Conservation (phyloP, 345 rosid species). For the Iberis pinnata region DNA sequence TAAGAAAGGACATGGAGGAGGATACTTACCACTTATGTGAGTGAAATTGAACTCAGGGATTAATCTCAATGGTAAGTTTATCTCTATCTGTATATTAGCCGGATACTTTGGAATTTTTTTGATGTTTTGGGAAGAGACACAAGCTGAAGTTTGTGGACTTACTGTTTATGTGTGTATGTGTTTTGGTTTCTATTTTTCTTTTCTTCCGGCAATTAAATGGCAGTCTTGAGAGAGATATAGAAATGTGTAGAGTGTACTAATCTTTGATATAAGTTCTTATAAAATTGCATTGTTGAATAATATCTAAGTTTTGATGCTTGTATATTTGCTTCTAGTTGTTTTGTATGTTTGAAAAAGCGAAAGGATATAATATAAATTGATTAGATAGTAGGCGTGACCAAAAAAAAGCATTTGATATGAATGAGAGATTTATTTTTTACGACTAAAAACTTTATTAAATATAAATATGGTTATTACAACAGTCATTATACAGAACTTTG, state of each 20-base stretch:
- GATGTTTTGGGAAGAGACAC: constrained; percentile 23
- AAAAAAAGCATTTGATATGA: no score
- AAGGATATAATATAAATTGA: no score
- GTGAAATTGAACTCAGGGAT: constrained; percentile 12
- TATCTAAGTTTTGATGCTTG: not conserved
- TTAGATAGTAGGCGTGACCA: no score
- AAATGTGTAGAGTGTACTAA: constrained; percentile 28
- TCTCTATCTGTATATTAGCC: constrained; percentile 16
- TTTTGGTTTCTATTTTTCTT: not conserved
- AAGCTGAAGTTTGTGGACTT: constrained; percentile 5
- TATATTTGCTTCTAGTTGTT: no score
- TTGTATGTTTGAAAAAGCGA: no score
- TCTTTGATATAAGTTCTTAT: constrained; percentile 11
- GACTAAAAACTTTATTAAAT: no score
- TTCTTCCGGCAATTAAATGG: constrained; percentile 6
- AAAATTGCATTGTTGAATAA: constrained; percentile 17
- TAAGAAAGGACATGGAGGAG: constrained; percentile 91
- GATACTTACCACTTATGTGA: constrained; percentile 91
- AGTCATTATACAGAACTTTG: no score
- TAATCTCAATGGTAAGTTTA: constrained; percentile 3
- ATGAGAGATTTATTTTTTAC: no score
- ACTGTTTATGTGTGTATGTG: constrained; percentile 6
- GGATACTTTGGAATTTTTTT: constrained; percentile 12
- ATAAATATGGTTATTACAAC: no score
- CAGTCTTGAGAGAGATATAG: constrained; percentile 17